A percentile compares a stretch with the other conserved stretches of the same genome.
Evolutionary conservation across 306 rosid species (phyloP).

Genomic region (Vigna angularis): DNA sequence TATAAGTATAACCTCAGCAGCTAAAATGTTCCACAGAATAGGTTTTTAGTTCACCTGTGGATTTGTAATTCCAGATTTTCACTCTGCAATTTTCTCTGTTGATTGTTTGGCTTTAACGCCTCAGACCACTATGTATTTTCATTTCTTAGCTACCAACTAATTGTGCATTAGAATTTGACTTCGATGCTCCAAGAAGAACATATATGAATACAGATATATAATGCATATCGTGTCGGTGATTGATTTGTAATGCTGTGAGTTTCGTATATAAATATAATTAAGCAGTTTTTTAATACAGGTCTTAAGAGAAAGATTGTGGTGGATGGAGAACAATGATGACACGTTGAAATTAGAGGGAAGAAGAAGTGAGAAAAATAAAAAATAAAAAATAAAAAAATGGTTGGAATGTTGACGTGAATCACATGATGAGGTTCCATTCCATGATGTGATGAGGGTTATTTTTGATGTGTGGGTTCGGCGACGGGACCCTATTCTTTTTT

Average conservation of each 20-base stretch:
- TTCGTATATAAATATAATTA: slow-evolving; percentile 23
- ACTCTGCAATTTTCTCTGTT: slow-evolving; percentile 1
- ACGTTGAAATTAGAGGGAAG: not conserved
- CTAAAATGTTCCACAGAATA: slow-evolving; percentile 38
- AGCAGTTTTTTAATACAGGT: slow-evolving; percentile 59
- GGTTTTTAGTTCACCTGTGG: slow-evolving; percentile 51
- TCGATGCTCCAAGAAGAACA: not conserved
- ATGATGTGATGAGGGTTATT: not conserved
- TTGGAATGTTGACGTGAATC: slow-evolving; percentile 34
- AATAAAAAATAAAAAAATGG: not conserved
- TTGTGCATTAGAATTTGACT: slow-evolving; percentile 51
- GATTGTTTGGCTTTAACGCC: not conserved
- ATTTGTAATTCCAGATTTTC: slow-evolving; percentile 16
- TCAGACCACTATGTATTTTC: not conserved
- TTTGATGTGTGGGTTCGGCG: slow-evolving; percentile 23
- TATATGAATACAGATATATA: not conserved
- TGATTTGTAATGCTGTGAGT: slow-evolving; percentile 36
- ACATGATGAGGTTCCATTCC: slow-evolving; percentile 17
- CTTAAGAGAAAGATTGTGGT: slow-evolving; percentile 41
- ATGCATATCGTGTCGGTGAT: slow-evolving; percentile 54
- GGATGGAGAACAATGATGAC: slow-evolving; percentile 37
- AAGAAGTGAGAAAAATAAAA: not conserved
- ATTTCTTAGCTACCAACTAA: slow-evolving; percentile 36
- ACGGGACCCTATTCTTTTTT: slow-evolving; percentile 20
- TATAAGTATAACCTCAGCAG: slow-evolving; percentile 29